Base-by-base conservation (phyloP, 2,329 filamentous ascomycete species). In the Grosmannia huntii region DNA sequence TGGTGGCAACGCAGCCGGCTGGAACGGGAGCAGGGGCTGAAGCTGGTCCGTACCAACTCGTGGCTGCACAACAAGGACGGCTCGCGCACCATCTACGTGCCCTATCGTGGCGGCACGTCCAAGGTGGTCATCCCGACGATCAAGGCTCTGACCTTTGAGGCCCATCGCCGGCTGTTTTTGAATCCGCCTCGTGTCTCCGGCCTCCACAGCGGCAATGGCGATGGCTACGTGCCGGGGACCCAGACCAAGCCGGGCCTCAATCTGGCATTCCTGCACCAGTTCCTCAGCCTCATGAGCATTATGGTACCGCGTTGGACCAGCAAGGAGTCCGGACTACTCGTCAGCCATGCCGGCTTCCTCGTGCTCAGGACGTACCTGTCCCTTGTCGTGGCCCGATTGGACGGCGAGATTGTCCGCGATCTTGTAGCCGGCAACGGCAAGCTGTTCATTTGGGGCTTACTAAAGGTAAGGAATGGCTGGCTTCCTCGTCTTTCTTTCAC, bases 221-320 rank as follows among this genome's bases (percentile, higher is more conserved):
- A 90, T 69, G 84, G 85, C 16, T 79, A 80, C 50, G 89, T 95
- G 6, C 94, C 94, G 19, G 89, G 91, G 2, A 82, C 89, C 11
- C 89, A 95, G 69, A 92, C 91, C 3, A 97, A 96, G 70, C 90
- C 94, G 0, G 94, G 94, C 0, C 75, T 99, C 46, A 99, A 99
- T 68, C 78, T 99, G 60, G 94, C 94, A 12, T 99, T 99, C 67
- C 72, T 99, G 57, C 94, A 99, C 70, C 94, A 99, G 72, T 97
- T 99, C 66, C 78, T 97, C 56, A 96, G 92, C 67, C 75, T 99
- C 57, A 83, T 97, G 74, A 96, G 90, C 72, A 97, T 99, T 68
- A 95, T 97, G 90, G 88, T 99, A 62, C 94, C 94, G 6, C 79
- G 92, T 62, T 96, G 92, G 87, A 86, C 86, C 19, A 96, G 90